Base-by-base conservation (phyloP, 2,329 filamentous ascomycete species). In the Dothideomycetidae sp. region DNA sequence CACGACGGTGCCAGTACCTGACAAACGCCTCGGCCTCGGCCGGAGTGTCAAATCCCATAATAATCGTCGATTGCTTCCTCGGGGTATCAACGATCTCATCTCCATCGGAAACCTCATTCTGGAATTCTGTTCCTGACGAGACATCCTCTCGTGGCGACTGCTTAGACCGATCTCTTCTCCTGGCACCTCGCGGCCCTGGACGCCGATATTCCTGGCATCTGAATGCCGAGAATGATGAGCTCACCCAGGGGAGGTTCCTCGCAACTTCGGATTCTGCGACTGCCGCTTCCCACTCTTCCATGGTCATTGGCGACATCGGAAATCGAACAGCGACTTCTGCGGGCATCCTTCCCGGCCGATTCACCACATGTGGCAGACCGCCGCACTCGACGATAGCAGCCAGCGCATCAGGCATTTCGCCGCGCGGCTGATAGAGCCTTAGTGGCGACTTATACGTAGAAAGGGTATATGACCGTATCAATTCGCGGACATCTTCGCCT, bases 21-120 rank as follows among this genome's bases (percentile, higher is more conserved):
- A 63, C 59, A 53, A 71, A 72, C 43, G 64, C 54, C 37, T 60
- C 63, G 13, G 72, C 72, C 43, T 72, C 71, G 7, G 58, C 56
- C 34, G 64, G 58, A n/a, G 68, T 67, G 10, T 60, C 50, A 42
- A 80, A 75, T 3, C 67, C 63, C 14, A 78, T 47, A 10, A 78
- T 57, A 57, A 51, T 55, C 3, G 53, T 49, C 12, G 41, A 18
- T 5, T 31, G 31, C 10, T 44, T 42, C n/a, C 72, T 29, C 68
- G 57, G 23, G 49, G 58, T 16, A 2, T 16, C 35, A 19, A 11
- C 40, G 12, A 10, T 23, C 29, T 18, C 33, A n/a, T 12, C 19
- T 43, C 33, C 28, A 26, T 19, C 29, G 5, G 10, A 14, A 12
- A 14, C 11, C 2, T 14, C 9, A 5, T 19, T 12, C 4, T 5